Conservation (phyloP, 768 basidiomycete species). For the Suillus plorans region DNA sequence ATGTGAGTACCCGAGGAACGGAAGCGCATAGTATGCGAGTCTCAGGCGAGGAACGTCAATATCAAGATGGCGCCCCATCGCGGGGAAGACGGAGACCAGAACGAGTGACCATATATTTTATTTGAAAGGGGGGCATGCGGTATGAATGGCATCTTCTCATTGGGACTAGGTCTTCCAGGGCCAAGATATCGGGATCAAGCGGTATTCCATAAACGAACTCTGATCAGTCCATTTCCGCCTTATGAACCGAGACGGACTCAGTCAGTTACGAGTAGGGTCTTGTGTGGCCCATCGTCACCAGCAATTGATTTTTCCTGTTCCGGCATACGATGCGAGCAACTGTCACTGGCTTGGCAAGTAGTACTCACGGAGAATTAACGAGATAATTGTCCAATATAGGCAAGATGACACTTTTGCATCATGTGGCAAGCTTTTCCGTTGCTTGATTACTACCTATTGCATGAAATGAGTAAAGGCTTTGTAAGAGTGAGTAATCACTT, state of each 20-base stretch:
- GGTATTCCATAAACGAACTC: neutral
- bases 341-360: neutral
- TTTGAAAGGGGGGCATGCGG: neutral
- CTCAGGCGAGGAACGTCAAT: neutral
- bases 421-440: neutral
- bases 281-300: neutral
- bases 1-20: constrained; percentile 3
- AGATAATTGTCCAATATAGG: too few relatives aligned
- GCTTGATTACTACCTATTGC: neutral
- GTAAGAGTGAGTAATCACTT: neutral
- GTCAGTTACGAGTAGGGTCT: neutral
- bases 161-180: neutral
- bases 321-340: neutral
- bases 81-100: neutral
- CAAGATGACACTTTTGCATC: neutral
- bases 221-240: neutral
- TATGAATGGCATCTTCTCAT: neutral
- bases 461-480: neutral
- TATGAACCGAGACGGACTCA: neutral
- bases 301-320: neutral
- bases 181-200: neutral
- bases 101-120: neutral
- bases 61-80: neutral
- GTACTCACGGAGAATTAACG: neutral
- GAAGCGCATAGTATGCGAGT: constrained; percentile 3